phyloP scores from a whole-genome alignment of 495 filamentous ascomycete species.

The Trichoderma gamsii region DNA sequence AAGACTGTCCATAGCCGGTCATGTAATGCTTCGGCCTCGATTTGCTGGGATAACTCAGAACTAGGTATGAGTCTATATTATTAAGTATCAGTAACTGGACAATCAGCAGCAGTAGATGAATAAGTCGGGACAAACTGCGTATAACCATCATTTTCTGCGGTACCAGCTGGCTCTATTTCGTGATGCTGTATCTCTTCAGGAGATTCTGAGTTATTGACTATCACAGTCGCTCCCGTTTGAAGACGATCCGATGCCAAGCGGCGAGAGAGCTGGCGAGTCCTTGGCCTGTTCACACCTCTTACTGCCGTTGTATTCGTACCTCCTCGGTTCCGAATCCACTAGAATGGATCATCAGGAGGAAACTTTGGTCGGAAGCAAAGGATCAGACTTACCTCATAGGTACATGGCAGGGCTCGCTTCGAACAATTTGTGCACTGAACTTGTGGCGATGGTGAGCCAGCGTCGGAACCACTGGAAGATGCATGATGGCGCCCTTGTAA shows the following conservation, averaged over 20 bases:
- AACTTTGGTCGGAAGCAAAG: background rate
- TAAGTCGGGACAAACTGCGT: background rate
- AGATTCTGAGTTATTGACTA: background rate
- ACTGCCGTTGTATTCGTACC: background rate
- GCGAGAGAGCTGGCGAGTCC: background rate
- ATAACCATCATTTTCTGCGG: background rate
- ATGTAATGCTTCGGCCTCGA: background rate
- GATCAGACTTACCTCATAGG: background rate
- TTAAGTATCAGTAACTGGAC: background rate
- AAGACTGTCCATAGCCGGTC: background rate
- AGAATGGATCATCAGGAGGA: background rate
- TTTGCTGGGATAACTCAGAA: background rate
- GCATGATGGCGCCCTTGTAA: background rate
- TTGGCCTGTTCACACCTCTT: background rate
- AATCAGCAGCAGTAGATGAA: background rate
- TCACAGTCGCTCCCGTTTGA: background rate
- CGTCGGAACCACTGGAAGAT: background rate
- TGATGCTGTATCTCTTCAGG: background rate
- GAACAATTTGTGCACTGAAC: conserved; percentile 6
- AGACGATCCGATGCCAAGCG: background rate
- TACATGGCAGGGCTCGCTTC: background rate
- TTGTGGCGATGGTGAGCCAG: background rate
- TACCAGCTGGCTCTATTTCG: background rate
- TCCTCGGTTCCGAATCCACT: background rate
- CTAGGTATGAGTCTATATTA: background rate